Evolutionary conservation across 495 filamentous ascomycete genomes (phyloP).

Genomic region (Penicillium lividum): DNA sequence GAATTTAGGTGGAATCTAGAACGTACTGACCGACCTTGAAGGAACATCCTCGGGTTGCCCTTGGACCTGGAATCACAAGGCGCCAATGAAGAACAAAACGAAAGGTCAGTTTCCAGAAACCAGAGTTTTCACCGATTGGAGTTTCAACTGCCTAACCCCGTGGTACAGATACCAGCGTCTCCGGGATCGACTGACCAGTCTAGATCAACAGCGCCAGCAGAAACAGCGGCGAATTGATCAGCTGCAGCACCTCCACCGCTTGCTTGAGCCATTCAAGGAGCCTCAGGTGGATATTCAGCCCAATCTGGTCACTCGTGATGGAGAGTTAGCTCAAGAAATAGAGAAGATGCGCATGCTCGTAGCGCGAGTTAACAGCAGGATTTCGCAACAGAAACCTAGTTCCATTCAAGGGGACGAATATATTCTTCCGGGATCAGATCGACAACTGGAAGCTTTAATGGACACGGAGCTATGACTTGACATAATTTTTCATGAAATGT

Average conservation of each 20-base stretch:
- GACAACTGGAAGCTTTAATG: slow-evolving; percentile 39
- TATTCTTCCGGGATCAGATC: slow-evolving; percentile 33
- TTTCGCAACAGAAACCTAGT: slow-evolving; percentile 41
- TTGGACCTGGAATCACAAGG: slow-evolving; percentile 33
- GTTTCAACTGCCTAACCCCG: slow-evolving; percentile 31
- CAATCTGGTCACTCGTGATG: slow-evolving; percentile 73
- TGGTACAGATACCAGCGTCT: slow-evolving; percentile 57
- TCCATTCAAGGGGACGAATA: slow-evolving; percentile 20
- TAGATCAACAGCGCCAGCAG: slow-evolving; percentile 55
- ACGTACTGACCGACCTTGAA: slow-evolving; percentile 11
- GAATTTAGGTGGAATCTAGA: not conserved
- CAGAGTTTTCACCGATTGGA: slow-evolving; percentile 20
- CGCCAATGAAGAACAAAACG: slow-evolving; percentile 35
- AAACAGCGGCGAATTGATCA: slow-evolving; percentile 56
- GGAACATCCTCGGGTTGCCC: slow-evolving; percentile 43
- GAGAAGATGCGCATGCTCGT: slow-evolving; percentile 76
- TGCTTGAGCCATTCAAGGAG: slow-evolving; percentile 62
- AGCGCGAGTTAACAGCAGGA: slow-evolving; percentile 65
- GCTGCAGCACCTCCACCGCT: slow-evolving; percentile 53
- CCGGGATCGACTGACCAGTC: slow-evolving; percentile 48
- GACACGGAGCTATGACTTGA: slow-evolving; percentile 34
- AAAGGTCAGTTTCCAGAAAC: slow-evolving; percentile 29
- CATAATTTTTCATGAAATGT: slow-evolving; percentile 12
- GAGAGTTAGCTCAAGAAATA: slow-evolving; percentile 71
- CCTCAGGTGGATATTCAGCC: slow-evolving; percentile 65